These are phyloP conservation scores for Saccharomycopsis guyanensis DNA, from an alignment of 805 yeast species.

Conservation along the genomic window DNA sequence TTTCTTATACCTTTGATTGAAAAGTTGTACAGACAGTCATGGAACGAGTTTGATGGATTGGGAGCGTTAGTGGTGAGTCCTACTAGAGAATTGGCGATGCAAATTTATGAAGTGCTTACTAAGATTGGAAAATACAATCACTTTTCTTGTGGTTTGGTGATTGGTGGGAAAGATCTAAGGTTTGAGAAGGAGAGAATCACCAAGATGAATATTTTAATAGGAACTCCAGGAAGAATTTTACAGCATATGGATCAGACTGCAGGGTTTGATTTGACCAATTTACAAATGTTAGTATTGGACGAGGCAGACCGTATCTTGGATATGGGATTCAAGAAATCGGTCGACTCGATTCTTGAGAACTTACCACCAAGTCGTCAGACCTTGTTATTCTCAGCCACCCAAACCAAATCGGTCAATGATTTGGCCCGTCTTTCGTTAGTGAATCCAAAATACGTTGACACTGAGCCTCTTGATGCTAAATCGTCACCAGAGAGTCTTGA, in stretches of 20 bases:
- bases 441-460: conserved; percentile 53
- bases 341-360: conserved; percentile 73
- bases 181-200: conserved; percentile 76
- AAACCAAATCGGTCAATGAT: conserved; percentile 73
- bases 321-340: conserved; percentile 82
- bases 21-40: conserved; percentile 55
- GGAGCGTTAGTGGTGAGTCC: conserved; percentile 90
- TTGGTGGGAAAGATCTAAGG: conserved; percentile 86
- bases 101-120: conserved; percentile 80
- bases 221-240: conserved; percentile 85
- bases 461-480: conserved; percentile 30
- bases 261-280: conserved; percentile 63
- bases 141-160: conserved; percentile 84
- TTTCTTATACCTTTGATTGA: conserved; percentile 77
- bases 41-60: conserved; percentile 80
- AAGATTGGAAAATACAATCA: conserved; percentile 68
- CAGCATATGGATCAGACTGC: conserved; percentile 90
- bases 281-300: conserved; percentile 75
- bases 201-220: conserved; percentile 72
- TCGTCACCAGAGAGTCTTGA: conserved; percentile 78
- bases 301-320: conserved; percentile 92
- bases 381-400: conserved; percentile 80
- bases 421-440: conserved; percentile 71
- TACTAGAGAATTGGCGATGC: conserved; percentile 86
- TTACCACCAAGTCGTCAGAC: conserved; percentile 81